phyloP scores from a whole-genome alignment of 495 filamentous ascomycete genomes.

The Aspergillus ostianus region DNA sequence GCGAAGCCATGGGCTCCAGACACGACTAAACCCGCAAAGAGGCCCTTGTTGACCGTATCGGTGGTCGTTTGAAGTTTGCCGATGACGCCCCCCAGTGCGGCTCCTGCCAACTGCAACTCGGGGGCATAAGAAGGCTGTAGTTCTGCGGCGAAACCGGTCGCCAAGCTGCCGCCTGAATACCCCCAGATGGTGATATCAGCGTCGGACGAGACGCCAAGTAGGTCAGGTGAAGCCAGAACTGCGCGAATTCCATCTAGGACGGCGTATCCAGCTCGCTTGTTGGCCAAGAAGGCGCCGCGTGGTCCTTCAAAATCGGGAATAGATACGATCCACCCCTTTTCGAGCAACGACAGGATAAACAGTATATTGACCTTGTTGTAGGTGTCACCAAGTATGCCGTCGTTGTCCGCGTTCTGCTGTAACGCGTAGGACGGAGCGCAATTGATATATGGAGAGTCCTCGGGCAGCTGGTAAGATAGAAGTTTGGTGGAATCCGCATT shows the following conservation, averaged over 20 bases:
- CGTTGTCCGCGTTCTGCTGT: constrained; percentile 3
- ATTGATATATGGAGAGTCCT: constrained; percentile 35
- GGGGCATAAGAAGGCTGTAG: constrained; percentile 48
- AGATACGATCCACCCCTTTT: constrained; percentile 1
- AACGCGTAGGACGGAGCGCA: constrained; percentile 24
- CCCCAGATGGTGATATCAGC: constrained; percentile 42
- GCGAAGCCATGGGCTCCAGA: constrained; percentile 15
- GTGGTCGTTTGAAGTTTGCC: constrained; percentile 16
- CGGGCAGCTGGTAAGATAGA: constrained; percentile 42
- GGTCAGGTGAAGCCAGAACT: not conserved
- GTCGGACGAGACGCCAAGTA: not conserved
- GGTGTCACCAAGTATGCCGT: not conserved
- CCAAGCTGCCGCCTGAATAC: constrained; percentile 52
- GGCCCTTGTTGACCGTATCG: constrained; percentile 11
- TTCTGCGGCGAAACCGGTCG: constrained; percentile 47
- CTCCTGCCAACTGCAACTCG: constrained; percentile 43
- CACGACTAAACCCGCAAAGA: constrained; percentile 13
- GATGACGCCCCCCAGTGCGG: constrained; percentile 42
- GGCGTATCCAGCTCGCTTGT: constrained; percentile 3
- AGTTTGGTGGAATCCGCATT: constrained; percentile 17
- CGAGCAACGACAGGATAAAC: not conserved
- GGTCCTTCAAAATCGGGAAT: constrained; percentile 12
- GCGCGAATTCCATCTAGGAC: constrained; percentile 5
- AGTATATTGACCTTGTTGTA: not conserved
- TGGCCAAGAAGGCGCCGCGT: constrained; percentile 1